Conservation (phyloP, 495 filamentous ascomycete species). For the Penicilliopsis zonata region DNA sequence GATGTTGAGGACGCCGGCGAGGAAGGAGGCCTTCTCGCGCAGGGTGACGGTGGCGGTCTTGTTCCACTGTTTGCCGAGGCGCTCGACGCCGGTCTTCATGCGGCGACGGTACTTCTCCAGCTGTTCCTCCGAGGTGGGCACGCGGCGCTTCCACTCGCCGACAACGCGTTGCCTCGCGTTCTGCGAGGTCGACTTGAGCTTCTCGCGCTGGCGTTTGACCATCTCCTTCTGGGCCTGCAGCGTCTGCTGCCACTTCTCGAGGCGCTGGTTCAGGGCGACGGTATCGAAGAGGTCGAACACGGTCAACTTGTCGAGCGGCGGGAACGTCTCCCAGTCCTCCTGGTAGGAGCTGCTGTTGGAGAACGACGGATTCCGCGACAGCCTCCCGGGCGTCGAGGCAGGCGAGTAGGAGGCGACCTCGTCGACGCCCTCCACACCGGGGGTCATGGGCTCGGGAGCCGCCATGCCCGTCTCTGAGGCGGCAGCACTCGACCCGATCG, state of each 20-base stretch:
- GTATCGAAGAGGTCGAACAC: constrained; percentile 92
- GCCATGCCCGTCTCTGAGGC: constrained; percentile 11
- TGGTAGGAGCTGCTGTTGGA: constrained; percentile 67
- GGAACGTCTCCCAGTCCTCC: constrained; percentile 80
- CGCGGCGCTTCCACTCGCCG: constrained; percentile 72
- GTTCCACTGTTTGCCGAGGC: constrained; percentile 74
- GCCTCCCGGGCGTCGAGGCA: constrained; percentile 21
- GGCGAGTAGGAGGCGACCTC: constrained; percentile 21
- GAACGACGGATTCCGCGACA: constrained; percentile 65
- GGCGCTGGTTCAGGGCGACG: constrained; percentile 72
- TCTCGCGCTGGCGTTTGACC: constrained; percentile 70
- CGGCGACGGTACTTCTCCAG: constrained; percentile 79
- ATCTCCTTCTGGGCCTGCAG: constrained; percentile 73
- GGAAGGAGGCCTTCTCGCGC: constrained; percentile 92
- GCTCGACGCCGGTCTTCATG: constrained; percentile 80
- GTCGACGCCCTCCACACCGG: background rate
- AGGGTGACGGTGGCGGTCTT: constrained; percentile 76
- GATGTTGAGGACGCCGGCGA: constrained; percentile 90
- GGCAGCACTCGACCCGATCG: constrained; percentile 15
- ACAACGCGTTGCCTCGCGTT: constrained; percentile 63
- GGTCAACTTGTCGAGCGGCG: constrained; percentile 82
- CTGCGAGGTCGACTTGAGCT: constrained; percentile 44
- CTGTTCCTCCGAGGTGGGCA: constrained; percentile 82
- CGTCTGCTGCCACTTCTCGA: constrained; percentile 77
- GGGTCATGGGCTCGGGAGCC: constrained; percentile 13